Evolutionary conservation across 352 stramenopile species (phyloP).

Genomic region (Globisporangium viniferum): DNA sequence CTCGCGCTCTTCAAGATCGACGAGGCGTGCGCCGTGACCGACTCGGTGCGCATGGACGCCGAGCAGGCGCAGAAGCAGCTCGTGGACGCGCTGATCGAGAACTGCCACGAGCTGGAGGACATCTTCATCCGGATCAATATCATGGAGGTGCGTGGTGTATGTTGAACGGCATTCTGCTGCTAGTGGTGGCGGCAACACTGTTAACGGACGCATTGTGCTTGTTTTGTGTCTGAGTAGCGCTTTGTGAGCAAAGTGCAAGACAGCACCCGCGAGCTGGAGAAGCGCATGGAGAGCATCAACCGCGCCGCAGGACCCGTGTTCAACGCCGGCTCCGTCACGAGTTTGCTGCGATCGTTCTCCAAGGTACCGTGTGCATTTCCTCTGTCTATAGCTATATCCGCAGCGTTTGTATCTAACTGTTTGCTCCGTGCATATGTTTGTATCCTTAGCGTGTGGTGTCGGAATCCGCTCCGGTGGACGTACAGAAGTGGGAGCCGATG

Average conservation of each 20-base stretch:
- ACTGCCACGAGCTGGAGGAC: conserved; percentile 74
- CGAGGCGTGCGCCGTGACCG: conserved; percentile 51
- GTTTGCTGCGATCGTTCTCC: conserved; percentile 61
- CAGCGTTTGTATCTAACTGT: too few species aligned
- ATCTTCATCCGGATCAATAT: conserved; percentile 76
- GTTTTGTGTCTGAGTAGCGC: conserved; percentile 23
- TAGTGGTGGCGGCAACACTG: background rate
- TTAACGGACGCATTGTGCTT: background rate
- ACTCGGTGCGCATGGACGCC: conserved; percentile 49
- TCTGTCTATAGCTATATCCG: too few species aligned
- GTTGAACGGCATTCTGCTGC: background rate
- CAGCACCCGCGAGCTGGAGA: conserved; percentile 61
- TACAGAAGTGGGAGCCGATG: conserved; percentile 62
- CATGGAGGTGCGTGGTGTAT: conserved; percentile 46
- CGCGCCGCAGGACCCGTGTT: conserved; percentile 61
- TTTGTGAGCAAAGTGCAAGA: conserved; percentile 59
- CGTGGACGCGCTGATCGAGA: conserved; percentile 52
- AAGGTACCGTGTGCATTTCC: conserved; percentile 35
- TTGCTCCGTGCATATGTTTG: background rate
- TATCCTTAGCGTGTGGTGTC: conserved; percentile 32
- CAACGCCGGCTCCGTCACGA: conserved; percentile 49
- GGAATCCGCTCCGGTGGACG: conserved; percentile 19
- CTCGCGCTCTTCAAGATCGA: conserved; percentile 83
- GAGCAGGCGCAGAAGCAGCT: conserved; percentile 44
- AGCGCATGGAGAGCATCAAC: conserved; percentile 49